phyloP scores from a whole-genome alignment of 2,329 filamentous ascomycete genomes.

The Fusarium sp. region DNA sequence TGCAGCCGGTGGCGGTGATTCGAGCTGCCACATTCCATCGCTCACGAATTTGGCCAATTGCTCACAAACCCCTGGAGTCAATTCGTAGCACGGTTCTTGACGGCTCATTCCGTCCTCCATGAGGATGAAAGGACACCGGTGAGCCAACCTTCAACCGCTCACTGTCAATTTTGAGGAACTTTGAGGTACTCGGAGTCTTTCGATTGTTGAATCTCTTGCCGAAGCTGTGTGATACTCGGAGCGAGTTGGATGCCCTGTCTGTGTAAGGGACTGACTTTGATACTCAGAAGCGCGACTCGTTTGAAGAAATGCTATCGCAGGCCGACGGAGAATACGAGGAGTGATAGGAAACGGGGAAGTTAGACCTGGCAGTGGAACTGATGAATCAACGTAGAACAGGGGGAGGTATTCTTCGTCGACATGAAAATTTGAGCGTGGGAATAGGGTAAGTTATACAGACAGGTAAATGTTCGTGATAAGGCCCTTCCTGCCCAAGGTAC shows the following conservation, averaged over 20 bases:
- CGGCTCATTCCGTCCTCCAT: slow-evolving; percentile 1
- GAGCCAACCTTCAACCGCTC: background rate
- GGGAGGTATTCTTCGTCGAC: background rate
- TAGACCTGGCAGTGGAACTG: slow-evolving; percentile 10
- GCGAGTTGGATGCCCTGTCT: background rate
- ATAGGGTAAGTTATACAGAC: background rate
- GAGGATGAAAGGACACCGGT: background rate
- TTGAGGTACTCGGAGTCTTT: background rate
- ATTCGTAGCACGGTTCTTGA: slow-evolving; percentile 21
- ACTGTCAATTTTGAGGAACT: background rate
- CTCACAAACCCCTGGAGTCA: background rate
- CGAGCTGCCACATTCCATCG: slow-evolving; percentile 28
- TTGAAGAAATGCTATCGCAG: background rate
- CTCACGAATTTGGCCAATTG: background rate
- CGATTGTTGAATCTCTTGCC: background rate
- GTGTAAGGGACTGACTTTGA: background rate
- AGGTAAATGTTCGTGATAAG: background rate
- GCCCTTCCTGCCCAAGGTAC: background rate
- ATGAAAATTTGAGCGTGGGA: background rate
- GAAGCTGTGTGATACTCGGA: background rate
- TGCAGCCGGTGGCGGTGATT: slow-evolving; percentile 26
- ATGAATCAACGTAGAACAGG: background rate
- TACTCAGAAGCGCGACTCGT: slow-evolving; percentile 5
- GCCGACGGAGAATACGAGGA: background rate
- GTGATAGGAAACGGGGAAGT: background rate